Evolutionary conservation across 2,329 filamentous ascomycete genomes (phyloP).

Genomic region (Biscogniauxia mediterranea): DNA sequence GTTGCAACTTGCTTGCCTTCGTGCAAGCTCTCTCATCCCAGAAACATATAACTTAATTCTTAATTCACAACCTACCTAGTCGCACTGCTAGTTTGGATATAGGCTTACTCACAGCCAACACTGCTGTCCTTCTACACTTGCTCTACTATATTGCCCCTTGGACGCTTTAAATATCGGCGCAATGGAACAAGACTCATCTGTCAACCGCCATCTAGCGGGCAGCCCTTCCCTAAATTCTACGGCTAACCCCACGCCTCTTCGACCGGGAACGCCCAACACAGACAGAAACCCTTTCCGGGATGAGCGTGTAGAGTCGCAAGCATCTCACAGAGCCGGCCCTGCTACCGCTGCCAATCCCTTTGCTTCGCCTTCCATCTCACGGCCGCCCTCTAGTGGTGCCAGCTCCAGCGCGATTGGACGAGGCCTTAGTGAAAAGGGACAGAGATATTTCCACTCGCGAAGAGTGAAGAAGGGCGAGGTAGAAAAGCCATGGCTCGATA

Average conservation of each 20-base stretch:
- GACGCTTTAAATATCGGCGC: not conserved
- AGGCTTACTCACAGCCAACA: not conserved
- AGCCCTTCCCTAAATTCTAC: slow-evolving; percentile 38
- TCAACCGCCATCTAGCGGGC: slow-evolving; percentile 25
- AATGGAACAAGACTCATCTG: slow-evolving; percentile 26
- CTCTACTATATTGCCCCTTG: not conserved
- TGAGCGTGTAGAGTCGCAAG: slow-evolving; percentile 25
- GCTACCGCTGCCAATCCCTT: slow-evolving; percentile 42
- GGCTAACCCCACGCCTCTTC: slow-evolving; percentile 39
- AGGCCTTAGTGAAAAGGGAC: slow-evolving; percentile 38
- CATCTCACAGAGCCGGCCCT: slow-evolving; percentile 14
- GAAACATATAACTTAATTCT: not conserved
- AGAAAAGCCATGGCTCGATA: slow-evolving; percentile 75
- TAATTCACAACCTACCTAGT: not conserved
- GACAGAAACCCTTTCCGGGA: slow-evolving; percentile 43
- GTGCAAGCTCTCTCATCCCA: not conserved
- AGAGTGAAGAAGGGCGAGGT: slow-evolving; percentile 69
- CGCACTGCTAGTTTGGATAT: not conserved
- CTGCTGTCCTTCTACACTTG: not conserved
- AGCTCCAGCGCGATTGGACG: slow-evolving; percentile 41
- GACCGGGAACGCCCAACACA: slow-evolving; percentile 42
- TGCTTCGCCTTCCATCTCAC: slow-evolving; percentile 41
- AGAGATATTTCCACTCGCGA: slow-evolving; percentile 70
- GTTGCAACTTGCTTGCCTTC: not conserved
- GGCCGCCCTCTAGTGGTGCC: slow-evolving; percentile 47